Base-by-base conservation (phyloP, 805 yeast species). In the Kazachstania kunashirensis region DNA sequence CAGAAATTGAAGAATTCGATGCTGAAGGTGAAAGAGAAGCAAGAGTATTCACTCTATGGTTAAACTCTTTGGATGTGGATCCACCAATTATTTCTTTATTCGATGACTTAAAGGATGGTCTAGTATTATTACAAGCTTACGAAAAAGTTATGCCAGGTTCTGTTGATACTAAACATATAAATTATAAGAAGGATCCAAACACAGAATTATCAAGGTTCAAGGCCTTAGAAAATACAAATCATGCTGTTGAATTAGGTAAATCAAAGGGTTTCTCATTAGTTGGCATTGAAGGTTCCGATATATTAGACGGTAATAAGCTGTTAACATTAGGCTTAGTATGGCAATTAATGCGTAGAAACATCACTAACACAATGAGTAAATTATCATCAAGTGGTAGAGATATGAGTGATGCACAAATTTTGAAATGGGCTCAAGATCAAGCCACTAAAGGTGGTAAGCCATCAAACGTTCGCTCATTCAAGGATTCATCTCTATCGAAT, bases 21-120 rank as follows among this genome's bases (percentile, higher is more conserved):
- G 98, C 98, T 18, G 98, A 92, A 65, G 98, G 98, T 45, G 98
- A 92, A 66, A 83, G 98, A 66, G 98, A 92, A 66, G 98, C 98
- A 3, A 76, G 98, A 61, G 98, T 92, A 10, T 92, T 92, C 65
- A 92, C 98, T 5, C 67, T 92, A 53, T 92, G 98, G 98, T 75
- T 92, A 56, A 92, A 92, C 64, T 85, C 96, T 2, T 71, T 92
- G 52, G 97, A 92, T 48, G 97, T 92, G 12, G 92, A 88, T 45
- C 96, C 97, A 19, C 84, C 96, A 18, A 89, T 92, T 41, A 85
- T 85, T 34, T 77, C 82, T 12, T 66, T 92, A 49, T 92, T 92
- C 51, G 96, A 89, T 62, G 97, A 92, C 57, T 71, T 92, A 55
- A 88, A 86, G 61, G 96, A 89, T 61, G 98, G 98, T 44, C 74